phyloP scores from a whole-genome alignment of 2,329 filamentous ascomycete species.

The Geoglossum cookeanum region DNA sequence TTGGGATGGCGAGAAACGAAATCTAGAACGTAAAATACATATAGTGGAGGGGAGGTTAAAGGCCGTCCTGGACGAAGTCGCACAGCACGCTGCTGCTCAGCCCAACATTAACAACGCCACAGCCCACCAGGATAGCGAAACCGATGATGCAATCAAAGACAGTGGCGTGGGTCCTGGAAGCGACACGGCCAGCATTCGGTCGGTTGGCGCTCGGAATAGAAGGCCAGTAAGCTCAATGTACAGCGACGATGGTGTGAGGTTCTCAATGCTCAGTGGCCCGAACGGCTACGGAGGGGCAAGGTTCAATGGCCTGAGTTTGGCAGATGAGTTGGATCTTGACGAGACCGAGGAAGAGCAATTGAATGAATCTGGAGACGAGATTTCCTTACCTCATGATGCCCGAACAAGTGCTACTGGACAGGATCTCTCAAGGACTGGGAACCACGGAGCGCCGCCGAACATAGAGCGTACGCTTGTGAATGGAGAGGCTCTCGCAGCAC shows the following conservation, averaged over 20 bases:
- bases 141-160: constrained; percentile 42
- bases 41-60: constrained; percentile 79
- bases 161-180: constrained; percentile 33
- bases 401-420: neutral
- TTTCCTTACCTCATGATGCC: neutral
- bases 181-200: constrained; percentile 54
- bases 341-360: constrained; percentile 44
- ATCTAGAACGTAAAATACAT: constrained; percentile 67
- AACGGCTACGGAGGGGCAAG: constrained; percentile 34
- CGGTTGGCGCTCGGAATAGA: constrained; percentile 32
- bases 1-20: constrained; percentile 71
- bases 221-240: neutral
- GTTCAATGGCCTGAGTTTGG: constrained; percentile 53
- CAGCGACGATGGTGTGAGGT: constrained; percentile 38
- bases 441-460: neutral
- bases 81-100: constrained; percentile 34
- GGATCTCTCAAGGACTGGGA: neutral
- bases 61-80: constrained; percentile 69
- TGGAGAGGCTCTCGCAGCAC: neutral
- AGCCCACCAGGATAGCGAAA: constrained; percentile 33
- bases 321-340: constrained; percentile 78
- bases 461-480: neutral
- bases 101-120: constrained; percentile 12
- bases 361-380: neutral
- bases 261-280: constrained; percentile 46